Base-by-base conservation (phyloP, 495 filamentous ascomycete genomes). In the Daldinia bambusicola region DNA sequence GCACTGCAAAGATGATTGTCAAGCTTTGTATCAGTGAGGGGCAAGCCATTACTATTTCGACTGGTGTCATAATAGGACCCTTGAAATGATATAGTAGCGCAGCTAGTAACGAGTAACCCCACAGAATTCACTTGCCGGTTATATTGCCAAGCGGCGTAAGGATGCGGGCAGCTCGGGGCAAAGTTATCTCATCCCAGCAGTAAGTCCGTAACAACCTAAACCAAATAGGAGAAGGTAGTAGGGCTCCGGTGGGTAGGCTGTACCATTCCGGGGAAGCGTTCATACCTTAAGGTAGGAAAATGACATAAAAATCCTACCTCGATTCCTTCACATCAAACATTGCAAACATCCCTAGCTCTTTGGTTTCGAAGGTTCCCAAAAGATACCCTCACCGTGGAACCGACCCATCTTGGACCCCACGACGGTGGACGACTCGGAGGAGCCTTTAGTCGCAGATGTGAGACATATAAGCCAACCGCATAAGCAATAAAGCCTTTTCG, bases 51-150 rank as follows among this genome's bases (percentile, higher is more conserved):
- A 52, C 34, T 70, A 70, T 70, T 63, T 53, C 59, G 50, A n/a
- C 40, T 41, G 12, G 66, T 63, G 59, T 52, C 52, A 58, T 63
- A 57, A 62, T 31, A 60, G 48, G 37, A 63, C 59, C 68, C 63
- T 52, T 66, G 51, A 43, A 50, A 32, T 63, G 57, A 50, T 62
- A 66, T 71, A 63, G 69, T 55, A 64, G 55, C 20, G 58, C 14
- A 41, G 36, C 59, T 60, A 64, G 55, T 61, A 68, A 32, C 8
- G 58, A 31, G 48, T 53, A 34, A 68, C 65, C 65, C 70, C 70
- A 72, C 70, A 69, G 61, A 40, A 40, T 60, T 67, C 40, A 74
- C 66, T 70, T 70, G 71, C 71, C 71, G 66, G 66, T 37, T 37
- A 48, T 72, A 48, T 69, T 66, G 65, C 71, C 58, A 74, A 69